phyloP scores from a whole-genome alignment of 441 rosid species.

The Oxalis stricta region DNA sequence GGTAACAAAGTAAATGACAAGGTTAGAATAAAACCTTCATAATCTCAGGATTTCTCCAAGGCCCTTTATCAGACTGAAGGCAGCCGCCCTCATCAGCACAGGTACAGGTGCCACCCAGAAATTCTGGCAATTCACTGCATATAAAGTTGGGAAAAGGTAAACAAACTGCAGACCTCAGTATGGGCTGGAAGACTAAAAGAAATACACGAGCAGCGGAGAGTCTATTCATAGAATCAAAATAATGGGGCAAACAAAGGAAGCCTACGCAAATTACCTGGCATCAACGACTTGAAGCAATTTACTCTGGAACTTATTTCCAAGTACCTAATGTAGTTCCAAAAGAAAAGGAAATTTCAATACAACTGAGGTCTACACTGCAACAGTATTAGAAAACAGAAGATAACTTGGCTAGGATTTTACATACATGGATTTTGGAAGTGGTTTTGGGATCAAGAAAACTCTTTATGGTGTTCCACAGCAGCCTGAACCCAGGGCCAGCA shows the following conservation, averaged over 20 bases:
- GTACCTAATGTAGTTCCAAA: constrained; percentile 43
- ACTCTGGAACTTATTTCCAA: constrained; percentile 89
- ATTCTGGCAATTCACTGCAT: constrained; percentile 92
- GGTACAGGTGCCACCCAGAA: constrained; percentile 83
- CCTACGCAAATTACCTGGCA: constrained; percentile 39
- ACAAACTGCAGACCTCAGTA: constrained; percentile 1
- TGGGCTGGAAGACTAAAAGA: background rate
- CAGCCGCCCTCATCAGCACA: constrained; percentile 96
- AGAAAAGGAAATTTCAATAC: background rate
- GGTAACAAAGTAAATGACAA: constrained; percentile 8
- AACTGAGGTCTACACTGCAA: background rate
- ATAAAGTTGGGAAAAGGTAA: constrained; percentile 1
- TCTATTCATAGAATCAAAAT: background rate
- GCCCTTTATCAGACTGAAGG: constrained; percentile 95
- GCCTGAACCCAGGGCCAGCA: constrained; percentile 95
- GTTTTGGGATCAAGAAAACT: constrained; percentile 93
- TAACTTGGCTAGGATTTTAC: constrained; percentile 10
- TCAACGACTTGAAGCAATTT: constrained; percentile 90
- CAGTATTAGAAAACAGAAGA: background rate
- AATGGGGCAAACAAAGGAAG: background rate
- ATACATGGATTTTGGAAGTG: constrained; percentile 87
- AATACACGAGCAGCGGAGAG: background rate
- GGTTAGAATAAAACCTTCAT: constrained; percentile 45
- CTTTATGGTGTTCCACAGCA: constrained; percentile 86
- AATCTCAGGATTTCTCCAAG: constrained; percentile 90